Evolutionary conservation across 1,139 yeast genomes (phyloP), one percentile per base, ranked within the genome.

Genomic region (Candida sojae): DNA sequence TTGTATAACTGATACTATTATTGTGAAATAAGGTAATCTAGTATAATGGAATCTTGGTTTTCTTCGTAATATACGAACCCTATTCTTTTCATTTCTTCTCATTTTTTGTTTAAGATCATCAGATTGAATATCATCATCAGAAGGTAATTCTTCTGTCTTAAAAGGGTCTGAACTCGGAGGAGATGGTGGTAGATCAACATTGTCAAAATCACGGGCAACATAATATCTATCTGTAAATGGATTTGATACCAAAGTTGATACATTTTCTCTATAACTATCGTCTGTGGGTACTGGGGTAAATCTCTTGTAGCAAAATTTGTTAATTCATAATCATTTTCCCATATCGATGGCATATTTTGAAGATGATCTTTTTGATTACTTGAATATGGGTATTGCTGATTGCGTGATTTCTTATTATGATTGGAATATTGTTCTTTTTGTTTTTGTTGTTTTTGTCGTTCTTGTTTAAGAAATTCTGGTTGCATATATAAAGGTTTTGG

Each of bases 1-100:
- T 59, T 86, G 90, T 23, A 83, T 74, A 5, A 72, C 43, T 0
- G 84, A 73, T 12, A 78, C 71, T 1, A 76, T 8, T 28, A 75
- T 71, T 6, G 83, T 76, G 55, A 80, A 73, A 58, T 76, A 75
- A 1, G 81, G 80, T 26, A 75, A 58, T 48, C 66, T 66, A 1
- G 85, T 71, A 54, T 61, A 72, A 59, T 75, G 80, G 57, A 70
- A 74, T 33, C 77, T 60, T 2, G 79, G 77, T 48, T 63, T 60
- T 4, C 69, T 57, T 40, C 62, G 51, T 26, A 69, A 48, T 36
- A 66, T 66, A 44, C 55, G 61, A 12, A 65, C 32, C 43, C 74
- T 51, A 43, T 63, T 62, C 45, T 57, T 59, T 48, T 69, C 72
- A 51, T 68, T 67, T 33, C 50, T 47, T 34, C 55, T 56, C 25